Evolutionary conservation across 441 rosid species (phyloP), one percentile per base, ranked within the genome.

Genomic region (Euphorbia corollata): DNA sequence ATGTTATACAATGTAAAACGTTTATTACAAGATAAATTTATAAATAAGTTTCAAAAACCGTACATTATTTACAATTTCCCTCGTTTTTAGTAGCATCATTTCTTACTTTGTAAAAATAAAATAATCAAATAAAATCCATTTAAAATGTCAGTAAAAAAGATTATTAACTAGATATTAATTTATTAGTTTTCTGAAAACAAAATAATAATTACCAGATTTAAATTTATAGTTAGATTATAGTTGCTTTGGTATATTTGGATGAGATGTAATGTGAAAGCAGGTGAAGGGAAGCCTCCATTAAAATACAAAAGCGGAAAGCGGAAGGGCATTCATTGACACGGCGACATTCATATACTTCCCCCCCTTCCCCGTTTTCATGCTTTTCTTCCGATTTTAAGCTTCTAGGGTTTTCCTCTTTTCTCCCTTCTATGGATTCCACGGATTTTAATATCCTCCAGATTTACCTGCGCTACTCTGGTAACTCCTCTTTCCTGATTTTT

Each of bases 401-500:
- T 63, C 20, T 54, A 32, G 69, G 69, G 38, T 38, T 22, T 48
- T 54, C 15, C 12, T 27, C 38, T 2, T 20, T 11, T 48, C 5
- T 12, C 11, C 30, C 47, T 69, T 65, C 50, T 41, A 53, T 90
- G 93, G 86, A 73, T 73, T 79, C 76, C 27, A 69, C 74, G n/a
- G 79, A 68, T 63, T 69, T 81, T 4, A 89, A 90, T 64, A 74
- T 91, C n/a, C 78, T 77, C 70, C 79, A 82, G 77, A 80, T 88
- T 73, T 91, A 87, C 74, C 68, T 73, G 32, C 82, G 80, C 76
- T 91, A 76, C 77, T 81, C 85, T 68, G 90, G 95, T 88, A 81
- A 64, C 30, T 30, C 69, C 6, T 9, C 9, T 47, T 43, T 6
- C 4, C 22, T 59, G 0, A 2, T 1, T 66, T 18, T 54, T 68